These are phyloP conservation scores for Musa balbisiana DNA, from an alignment of 202 grass and related monocot species.

Conservation along the genomic window DNA sequence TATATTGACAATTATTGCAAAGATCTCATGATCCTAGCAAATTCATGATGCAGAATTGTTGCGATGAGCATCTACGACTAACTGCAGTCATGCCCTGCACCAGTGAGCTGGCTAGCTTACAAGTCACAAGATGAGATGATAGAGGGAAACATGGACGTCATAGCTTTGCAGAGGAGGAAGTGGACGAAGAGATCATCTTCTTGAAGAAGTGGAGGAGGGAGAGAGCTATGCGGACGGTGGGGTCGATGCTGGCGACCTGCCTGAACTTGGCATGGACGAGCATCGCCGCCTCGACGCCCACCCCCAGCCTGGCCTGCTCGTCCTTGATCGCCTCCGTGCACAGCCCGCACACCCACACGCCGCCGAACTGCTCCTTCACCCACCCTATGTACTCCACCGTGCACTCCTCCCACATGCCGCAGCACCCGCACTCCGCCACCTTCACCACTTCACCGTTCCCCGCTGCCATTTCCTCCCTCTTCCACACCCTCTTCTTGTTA, in stretches of 20 bases:
- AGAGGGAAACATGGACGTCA: neutral
- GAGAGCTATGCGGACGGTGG: slow-evolving; percentile 28
- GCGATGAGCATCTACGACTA: neutral
- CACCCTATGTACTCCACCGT: slow-evolving; percentile 37
- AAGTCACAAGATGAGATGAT: neutral
- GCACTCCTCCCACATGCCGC: slow-evolving; percentile 51
- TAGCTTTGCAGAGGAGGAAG: neutral
- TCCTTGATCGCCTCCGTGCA: slow-evolving; percentile 58
- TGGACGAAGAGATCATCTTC: slow-evolving; percentile 26
- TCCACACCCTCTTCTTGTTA: neutral
- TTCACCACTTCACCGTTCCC: slow-evolving; percentile 27
- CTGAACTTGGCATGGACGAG: slow-evolving; percentile 46
- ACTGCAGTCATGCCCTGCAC: neutral
- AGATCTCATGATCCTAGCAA: too few species aligned
- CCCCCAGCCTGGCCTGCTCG: slow-evolving; percentile 33
- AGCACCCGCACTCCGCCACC: slow-evolving; percentile 45
- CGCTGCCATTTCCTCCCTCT: slow-evolving; percentile 5
- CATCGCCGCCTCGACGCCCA: slow-evolving; percentile 35
- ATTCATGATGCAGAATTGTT: too few species aligned
- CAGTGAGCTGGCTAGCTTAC: neutral
- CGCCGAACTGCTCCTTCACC: slow-evolving; percentile 43
- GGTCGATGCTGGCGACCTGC: slow-evolving; percentile 13
- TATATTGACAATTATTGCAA: too few species aligned
- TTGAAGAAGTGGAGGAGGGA: slow-evolving; percentile 52
- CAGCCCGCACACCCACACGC: slow-evolving; percentile 54